Conservation (phyloP, 176 grass and related monocot species). For the Rhynchospora pubera region DNA sequence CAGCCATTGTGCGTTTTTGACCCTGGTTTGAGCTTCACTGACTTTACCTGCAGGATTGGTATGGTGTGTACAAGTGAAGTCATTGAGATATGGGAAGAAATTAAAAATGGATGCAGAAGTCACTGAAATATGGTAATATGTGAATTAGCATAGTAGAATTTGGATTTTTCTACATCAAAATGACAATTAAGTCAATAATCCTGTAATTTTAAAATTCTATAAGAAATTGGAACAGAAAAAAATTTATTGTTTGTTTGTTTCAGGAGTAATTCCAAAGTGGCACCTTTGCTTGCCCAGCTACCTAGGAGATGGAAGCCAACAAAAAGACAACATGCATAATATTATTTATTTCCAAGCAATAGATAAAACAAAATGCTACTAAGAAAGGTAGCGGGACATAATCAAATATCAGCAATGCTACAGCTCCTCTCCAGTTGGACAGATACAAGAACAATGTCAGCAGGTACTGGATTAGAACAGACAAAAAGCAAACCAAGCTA, state of each 20-base stretch:
- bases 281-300: too few species aligned
- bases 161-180: neutral
- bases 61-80: neutral
- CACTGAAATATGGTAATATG: neutral
- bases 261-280: too few species aligned
- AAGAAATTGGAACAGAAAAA: too few species aligned
- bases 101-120: neutral
- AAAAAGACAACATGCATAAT: neutral
- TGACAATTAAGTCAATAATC: neutral
- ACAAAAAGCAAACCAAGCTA: neutral
- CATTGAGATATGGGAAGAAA: neutral
- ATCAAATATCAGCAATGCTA: slow-evolving; percentile 6
- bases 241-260: too few species aligned
- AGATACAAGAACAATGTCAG: neutral
- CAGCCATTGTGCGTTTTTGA: slow-evolving; percentile 71
- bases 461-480: neutral
- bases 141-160: neutral
- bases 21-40: slow-evolving; percentile 78
- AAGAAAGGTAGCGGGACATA: slow-evolving; percentile 67
- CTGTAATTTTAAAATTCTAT: neutral
- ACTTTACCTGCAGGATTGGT: slow-evolving; percentile 63
- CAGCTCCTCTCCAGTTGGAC: neutral
- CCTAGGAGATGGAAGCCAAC: neutral
- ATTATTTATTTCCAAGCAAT: neutral
- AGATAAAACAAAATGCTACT: neutral